Conservation (phyloP, 1,139 yeast species). For the Blastobotrys illinoisensis region DNA sequence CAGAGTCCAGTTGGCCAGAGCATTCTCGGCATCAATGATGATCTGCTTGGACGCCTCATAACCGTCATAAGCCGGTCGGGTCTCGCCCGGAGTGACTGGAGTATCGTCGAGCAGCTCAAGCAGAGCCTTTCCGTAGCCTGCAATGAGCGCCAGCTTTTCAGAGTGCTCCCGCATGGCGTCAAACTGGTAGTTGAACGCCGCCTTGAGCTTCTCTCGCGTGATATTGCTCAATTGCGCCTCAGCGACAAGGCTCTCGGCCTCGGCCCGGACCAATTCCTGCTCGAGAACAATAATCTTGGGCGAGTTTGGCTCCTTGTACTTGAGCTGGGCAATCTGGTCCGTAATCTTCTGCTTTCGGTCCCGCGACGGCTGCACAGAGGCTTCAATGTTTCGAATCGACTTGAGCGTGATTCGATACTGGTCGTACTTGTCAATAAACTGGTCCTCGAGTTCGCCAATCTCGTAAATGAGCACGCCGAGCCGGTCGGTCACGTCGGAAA, state of each 20-base stretch:
- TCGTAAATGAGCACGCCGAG: constrained; percentile 93
- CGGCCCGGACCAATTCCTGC: constrained; percentile 98
- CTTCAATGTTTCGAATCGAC: constrained; percentile 92
- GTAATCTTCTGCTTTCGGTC: constrained; percentile 97
- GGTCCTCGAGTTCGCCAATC: constrained; percentile 97
- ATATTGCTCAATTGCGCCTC: constrained; percentile 98
- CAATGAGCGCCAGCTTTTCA: constrained; percentile 93
- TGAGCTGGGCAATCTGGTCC: constrained; percentile 94
- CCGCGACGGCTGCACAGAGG: constrained; percentile 96
- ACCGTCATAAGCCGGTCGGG: constrained; percentile 97
- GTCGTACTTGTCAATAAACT: constrained; percentile 94
- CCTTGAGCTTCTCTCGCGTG: constrained; percentile 95
- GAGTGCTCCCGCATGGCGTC: constrained; percentile 95
- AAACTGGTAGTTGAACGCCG: constrained; percentile 94
- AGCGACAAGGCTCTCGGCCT: constrained; percentile 97
- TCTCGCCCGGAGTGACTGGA: constrained; percentile 98
- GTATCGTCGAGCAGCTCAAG: constrained; percentile 93
- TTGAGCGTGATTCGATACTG: constrained; percentile 95
- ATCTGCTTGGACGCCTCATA: constrained; percentile 97
- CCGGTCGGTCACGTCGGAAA: constrained; percentile 94
- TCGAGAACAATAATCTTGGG: constrained; percentile 93
- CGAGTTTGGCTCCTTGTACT: constrained; percentile 96
- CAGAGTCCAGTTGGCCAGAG: constrained; percentile 93
- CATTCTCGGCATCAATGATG: constrained; percentile 93
- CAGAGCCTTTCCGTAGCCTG: constrained; percentile 97